Evolutionary conservation across 1,139 yeast species (phyloP).

Genomic region (Diutina rugosa): DNA sequence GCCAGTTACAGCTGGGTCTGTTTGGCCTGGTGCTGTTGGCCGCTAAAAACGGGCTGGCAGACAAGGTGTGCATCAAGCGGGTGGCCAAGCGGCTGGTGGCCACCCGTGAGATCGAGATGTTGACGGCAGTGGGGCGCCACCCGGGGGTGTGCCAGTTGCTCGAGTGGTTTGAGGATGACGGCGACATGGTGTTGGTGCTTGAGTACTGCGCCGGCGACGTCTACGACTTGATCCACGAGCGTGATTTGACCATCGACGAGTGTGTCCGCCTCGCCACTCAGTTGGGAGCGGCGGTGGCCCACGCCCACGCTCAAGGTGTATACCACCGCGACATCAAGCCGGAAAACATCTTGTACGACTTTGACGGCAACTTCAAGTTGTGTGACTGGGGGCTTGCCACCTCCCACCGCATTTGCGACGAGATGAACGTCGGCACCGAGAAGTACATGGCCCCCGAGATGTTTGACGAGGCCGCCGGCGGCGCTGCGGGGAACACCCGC

Average conservation of each 20-base stretch:
- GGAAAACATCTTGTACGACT: slow-evolving; percentile 34
- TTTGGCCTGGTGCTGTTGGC: slow-evolving; percentile 42
- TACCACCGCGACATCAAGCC: slow-evolving; percentile 46
- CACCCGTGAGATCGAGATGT: slow-evolving; percentile 31
- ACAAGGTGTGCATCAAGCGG: slow-evolving; percentile 31
- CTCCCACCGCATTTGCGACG: slow-evolving; percentile 17
- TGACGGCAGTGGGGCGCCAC: slow-evolving; percentile 20
- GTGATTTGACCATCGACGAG: slow-evolving; percentile 10
- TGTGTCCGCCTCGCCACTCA: slow-evolving; percentile 19
- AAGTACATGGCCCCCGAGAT: slow-evolving; percentile 48
- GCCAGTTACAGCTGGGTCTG: slow-evolving; percentile 32
- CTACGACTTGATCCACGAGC: slow-evolving; percentile 26
- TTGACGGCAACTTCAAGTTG: slow-evolving; percentile 28
- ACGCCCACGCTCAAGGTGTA: slow-evolving; percentile 29
- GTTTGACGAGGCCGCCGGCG: slow-evolving; percentile 8
- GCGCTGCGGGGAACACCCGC: neutral
- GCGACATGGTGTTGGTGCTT: slow-evolving; percentile 30
- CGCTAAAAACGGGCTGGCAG: slow-evolving; percentile 15
- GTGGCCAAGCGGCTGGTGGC: slow-evolving; percentile 26
- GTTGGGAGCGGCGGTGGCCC: slow-evolving; percentile 24
- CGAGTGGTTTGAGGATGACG: slow-evolving; percentile 27
- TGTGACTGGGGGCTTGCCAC: slow-evolving; percentile 51
- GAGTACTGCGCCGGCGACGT: slow-evolving; percentile 42
- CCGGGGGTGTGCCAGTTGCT: slow-evolving; percentile 31
- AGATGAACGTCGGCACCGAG: slow-evolving; percentile 43